phyloP scores from a whole-genome alignment of 2,329 filamentous ascomycete genomes.

The Fusarium sp. region DNA sequence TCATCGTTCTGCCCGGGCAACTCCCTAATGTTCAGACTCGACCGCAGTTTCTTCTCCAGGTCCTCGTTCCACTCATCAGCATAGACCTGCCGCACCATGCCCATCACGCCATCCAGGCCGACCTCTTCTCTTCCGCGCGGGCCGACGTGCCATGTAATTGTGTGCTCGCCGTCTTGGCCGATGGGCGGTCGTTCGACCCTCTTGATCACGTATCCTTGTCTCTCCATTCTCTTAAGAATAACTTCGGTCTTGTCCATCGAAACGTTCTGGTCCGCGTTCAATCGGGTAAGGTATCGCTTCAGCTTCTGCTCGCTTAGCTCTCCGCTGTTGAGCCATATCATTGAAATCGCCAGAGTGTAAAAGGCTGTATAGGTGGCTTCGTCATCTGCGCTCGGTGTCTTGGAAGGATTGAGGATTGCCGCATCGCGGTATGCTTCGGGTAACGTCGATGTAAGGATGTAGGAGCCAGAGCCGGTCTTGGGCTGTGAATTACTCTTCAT shows the following conservation, averaged over 20 bases:
- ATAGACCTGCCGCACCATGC: constrained; percentile 76
- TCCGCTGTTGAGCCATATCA: constrained; percentile 83
- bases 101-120: constrained; percentile 80
- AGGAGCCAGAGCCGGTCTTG: constrained; percentile 75
- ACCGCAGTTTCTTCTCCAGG: constrained; percentile 71
- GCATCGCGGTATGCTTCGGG: constrained; percentile 77
- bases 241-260: constrained; percentile 83
- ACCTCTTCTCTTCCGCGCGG: constrained; percentile 90
- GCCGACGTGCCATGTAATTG: constrained; percentile 86
- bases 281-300: constrained; percentile 78
- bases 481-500: constrained; percentile 65
- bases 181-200: constrained; percentile 73
- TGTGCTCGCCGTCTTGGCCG: constrained; percentile 77
- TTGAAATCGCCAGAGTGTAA: constrained; percentile 83
- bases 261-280: constrained; percentile 83
- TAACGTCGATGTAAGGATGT: constrained; percentile 82
- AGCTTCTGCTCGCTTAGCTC: constrained; percentile 84
- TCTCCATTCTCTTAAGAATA: constrained; percentile 80
- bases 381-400: constrained; percentile 73
- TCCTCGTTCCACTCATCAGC: constrained; percentile 65
- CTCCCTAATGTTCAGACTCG: constrained; percentile 71
- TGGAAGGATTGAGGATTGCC: constrained; percentile 77
- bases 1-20: constrained; percentile 39
- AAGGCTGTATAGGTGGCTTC: constrained; percentile 88
- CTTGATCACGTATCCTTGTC: constrained; percentile 86